Evolutionary conservation across 2,329 filamentous ascomycete genomes (phyloP), one percentile per base, ranked within the genome.

Genomic region (Stagonosporopsis vannaccii): DNA sequence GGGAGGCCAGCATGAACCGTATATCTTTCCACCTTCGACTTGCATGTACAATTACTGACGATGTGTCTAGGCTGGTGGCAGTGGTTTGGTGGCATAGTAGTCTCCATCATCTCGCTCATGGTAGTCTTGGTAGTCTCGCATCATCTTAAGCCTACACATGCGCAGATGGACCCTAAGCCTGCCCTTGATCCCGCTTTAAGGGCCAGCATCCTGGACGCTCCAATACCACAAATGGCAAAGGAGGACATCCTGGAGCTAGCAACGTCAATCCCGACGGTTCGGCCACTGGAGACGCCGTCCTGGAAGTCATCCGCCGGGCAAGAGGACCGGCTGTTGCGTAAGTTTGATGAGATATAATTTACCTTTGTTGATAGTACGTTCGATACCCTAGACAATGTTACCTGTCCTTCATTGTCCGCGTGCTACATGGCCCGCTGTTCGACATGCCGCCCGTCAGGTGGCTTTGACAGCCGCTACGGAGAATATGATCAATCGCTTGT

Each of bases 1-100:
- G 87, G 81, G 85, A 90, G 75, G 86, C 89, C 66, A 85, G 81
- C 66, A 90, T 66, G 8, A 70, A 87, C 20, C 65, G 73, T 75
- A 70, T 12, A 70, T 61, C 12, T 23, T 13, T 23, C 4, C 11
- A 8, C 4, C 17, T 8, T 12, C n/a, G 7, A n/a, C 1, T 3
- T 12, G 28, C 17, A 23, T 42, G 11, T 22, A 45, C 20, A 17
- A 32, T 15, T 37, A 30, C 61, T 70, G 47, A 72, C 56, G 60
- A 25, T 23, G 11, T 32, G 4, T 26, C 37, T 43, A 79, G 77
- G 75, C 69, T 82, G 87, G 45, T 77, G 91, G 59, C 85, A 84
- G 62, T 80, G 84, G 19, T 77, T 89, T 42, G 91, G 88, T 87
- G 81, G 85, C 35, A 80, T 86, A 59, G 57, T 83, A 78, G 20